Conservation (phyloP, 306 rosid genomes). For the Hippophae rhamnoides region DNA sequence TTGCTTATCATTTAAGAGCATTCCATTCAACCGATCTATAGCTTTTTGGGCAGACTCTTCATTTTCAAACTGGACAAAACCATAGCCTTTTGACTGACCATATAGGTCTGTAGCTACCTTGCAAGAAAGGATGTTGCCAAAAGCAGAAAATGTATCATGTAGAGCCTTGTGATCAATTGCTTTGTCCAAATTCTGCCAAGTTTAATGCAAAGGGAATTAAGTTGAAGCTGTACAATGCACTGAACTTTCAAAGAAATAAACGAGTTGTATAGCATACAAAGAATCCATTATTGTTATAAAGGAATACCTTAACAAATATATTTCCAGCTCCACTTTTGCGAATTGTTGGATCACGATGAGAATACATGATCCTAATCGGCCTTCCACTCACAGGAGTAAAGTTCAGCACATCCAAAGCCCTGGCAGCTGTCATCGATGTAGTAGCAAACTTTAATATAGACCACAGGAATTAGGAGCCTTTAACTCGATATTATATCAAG, state of each 20-base stretch:
- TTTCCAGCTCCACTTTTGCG: slow-evolving; percentile 34
- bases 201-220: background rate
- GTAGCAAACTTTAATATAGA: background rate
- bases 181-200: slow-evolving; percentile 24
- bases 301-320: slow-evolving; percentile 28
- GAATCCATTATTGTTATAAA: background rate
- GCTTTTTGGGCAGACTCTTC: slow-evolving; percentile 25
- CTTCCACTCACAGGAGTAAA: slow-evolving; percentile 26
- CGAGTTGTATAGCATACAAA: background rate
- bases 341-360: slow-evolving; percentile 29
- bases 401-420: slow-evolving; percentile 28
- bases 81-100: slow-evolving; percentile 38
- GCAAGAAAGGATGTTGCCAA: slow-evolving; percentile 29
- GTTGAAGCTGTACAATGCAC: background rate
- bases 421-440: slow-evolving; percentile 15
- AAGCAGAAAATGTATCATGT: slow-evolving; percentile 33
- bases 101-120: slow-evolving; percentile 25
- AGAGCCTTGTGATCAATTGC: slow-evolving; percentile 33
- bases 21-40: slow-evolving; percentile 26
- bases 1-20: slow-evolving; percentile 33
- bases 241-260: background rate
- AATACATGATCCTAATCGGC: slow-evolving; percentile 30
- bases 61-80: slow-evolving; percentile 31
- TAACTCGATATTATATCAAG: background rate
- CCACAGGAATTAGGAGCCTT: background rate